Evolutionary conservation across 2,329 filamentous ascomycete genomes (phyloP), one percentile per base, ranked within the genome.

Genomic region (Exophiala xenobiotica): DNA sequence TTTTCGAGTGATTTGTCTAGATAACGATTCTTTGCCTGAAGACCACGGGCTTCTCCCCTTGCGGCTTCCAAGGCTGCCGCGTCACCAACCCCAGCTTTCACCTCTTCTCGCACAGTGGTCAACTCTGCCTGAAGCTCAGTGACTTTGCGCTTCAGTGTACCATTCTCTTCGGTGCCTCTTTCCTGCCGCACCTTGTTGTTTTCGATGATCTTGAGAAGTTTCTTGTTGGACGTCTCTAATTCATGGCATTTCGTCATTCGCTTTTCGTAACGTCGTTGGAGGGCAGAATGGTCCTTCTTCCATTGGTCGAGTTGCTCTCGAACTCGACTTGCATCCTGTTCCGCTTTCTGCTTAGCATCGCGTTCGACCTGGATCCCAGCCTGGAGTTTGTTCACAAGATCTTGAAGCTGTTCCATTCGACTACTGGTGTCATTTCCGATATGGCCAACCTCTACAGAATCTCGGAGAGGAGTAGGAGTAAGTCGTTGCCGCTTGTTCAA

Each of bases 221-320:
- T 52, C 39, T 51, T 42, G 3, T 68, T 67, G 43, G 72, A 67
- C 41, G 64, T 64, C 18, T 70, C 67, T 12, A 66, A 58, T 45
- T 65, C 64, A 56, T 71, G 69, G 11, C 71, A 51, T 39, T 73
- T 65, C 6, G 62, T 65, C 37, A 46, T 52, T 49, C 67, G 67
- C 42, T 57, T 68, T 61, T 76, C 74, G 51, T 74, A 75, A 44
- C 73, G 71, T 61, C 71, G 69, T 57, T 75, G 72, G 7, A 76
- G 58, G 6, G 53, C 42, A 14, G 63, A 61, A 42, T 74, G 62
- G 4, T 60, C 62, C 37, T 63, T 60, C 41, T 71, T 66, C 39
- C 66, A 64, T 44, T 69, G 65, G 24, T 61, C 58, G 8, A 67
- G 56, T 35, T 67, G 66, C 40, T 59, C 51, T 46, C 65, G 58